phyloP scores from a whole-genome alignment of 371 early-diverging fungal genomes.

The Pancytospora philotis region DNA sequence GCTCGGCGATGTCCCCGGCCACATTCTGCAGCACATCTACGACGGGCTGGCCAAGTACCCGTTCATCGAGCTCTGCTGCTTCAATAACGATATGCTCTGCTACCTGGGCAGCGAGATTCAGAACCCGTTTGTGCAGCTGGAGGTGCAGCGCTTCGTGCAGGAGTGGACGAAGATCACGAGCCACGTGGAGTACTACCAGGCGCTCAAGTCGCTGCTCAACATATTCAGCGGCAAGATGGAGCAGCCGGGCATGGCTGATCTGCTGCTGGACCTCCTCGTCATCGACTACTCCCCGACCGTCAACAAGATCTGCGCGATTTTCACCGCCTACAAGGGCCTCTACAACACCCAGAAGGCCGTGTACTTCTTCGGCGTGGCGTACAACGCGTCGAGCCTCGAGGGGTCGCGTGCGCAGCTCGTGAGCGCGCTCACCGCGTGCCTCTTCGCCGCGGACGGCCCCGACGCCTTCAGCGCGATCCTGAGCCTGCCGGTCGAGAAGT shows the following conservation, averaged over 20 bases:
- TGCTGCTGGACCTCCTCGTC: slow-evolving; percentile 36
- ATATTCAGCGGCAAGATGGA: slow-evolving; percentile 13
- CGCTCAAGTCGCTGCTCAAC: slow-evolving; percentile 27
- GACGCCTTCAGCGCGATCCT: slow-evolving; percentile 31
- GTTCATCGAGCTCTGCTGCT: slow-evolving; percentile 30
- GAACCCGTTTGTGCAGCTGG: slow-evolving; percentile 32
- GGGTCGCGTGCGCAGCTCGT: slow-evolving; percentile 30
- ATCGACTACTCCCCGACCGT: slow-evolving; percentile 38
- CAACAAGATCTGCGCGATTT: slow-evolving; percentile 33
- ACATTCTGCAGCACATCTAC: slow-evolving; percentile 43
- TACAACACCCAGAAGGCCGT: slow-evolving; percentile 40
- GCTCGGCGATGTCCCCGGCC: slow-evolving; percentile 34
- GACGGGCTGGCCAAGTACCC: slow-evolving; percentile 26
- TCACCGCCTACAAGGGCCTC: neutral
- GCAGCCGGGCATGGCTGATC: neutral
- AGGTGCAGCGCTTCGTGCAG: slow-evolving; percentile 27
- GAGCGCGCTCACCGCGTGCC: slow-evolving; percentile 30
- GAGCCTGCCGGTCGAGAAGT: slow-evolving; percentile 24
- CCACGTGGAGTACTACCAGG: slow-evolving; percentile 18
- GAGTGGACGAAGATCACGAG: slow-evolving; percentile 37
- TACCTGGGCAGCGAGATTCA: slow-evolving; percentile 5
- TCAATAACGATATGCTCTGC: slow-evolving; percentile 43
- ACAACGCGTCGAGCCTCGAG: slow-evolving; percentile 33
- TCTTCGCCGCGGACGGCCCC: slow-evolving; percentile 33
- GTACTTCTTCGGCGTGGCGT: slow-evolving; percentile 32